A percentile compares a stretch with the other conserved stretches of the same genome.
Evolutionary conservation across 1,284 basidiomycete species (phyloP).

Genomic region (Naganishia liquefaciens): DNA sequence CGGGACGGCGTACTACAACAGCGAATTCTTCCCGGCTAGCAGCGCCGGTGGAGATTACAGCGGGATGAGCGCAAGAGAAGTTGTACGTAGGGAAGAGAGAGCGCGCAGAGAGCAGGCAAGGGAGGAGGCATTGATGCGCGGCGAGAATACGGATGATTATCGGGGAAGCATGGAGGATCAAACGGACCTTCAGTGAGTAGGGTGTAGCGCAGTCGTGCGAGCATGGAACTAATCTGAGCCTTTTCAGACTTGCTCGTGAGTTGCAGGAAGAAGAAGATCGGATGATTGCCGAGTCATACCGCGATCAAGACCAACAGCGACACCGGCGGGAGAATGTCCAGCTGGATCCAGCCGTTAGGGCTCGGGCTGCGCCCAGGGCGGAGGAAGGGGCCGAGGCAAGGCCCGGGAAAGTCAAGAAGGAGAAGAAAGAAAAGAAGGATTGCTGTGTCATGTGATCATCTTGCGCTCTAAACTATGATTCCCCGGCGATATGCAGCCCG

Average conservation of each 20-base stretch:
- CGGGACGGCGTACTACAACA: slow-evolving; percentile 72
- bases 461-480: too few species aligned
- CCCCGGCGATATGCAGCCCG: too few species aligned
- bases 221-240: neutral
- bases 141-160: slow-evolving; percentile 45
- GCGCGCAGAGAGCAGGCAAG: slow-evolving; percentile 13
- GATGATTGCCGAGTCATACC: slow-evolving; percentile 65
- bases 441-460: slow-evolving; percentile 31
- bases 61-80: slow-evolving; percentile 67
- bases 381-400: neutral
- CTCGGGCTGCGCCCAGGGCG: slow-evolving; percentile 19
- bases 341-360: slow-evolving; percentile 9
- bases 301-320: slow-evolving; percentile 66
- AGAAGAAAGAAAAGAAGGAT: slow-evolving; percentile 31
- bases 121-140: slow-evolving; percentile 35
- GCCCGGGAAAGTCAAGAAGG: slow-evolving; percentile 28
- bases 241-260: slow-evolving; percentile 22
- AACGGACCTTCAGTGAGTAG: slow-evolving; percentile 37
- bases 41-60: slow-evolving; percentile 78
- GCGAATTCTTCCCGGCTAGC: slow-evolving; percentile 63
- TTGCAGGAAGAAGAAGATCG: slow-evolving; percentile 36
- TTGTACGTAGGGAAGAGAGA: slow-evolving; percentile 16
- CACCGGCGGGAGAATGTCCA: slow-evolving; percentile 11
- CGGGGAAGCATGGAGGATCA: slow-evolving; percentile 56
- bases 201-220: neutral